phyloP scores from a whole-genome alignment of 768 basidiomycete genomes.

The Tricholoma sp. region DNA sequence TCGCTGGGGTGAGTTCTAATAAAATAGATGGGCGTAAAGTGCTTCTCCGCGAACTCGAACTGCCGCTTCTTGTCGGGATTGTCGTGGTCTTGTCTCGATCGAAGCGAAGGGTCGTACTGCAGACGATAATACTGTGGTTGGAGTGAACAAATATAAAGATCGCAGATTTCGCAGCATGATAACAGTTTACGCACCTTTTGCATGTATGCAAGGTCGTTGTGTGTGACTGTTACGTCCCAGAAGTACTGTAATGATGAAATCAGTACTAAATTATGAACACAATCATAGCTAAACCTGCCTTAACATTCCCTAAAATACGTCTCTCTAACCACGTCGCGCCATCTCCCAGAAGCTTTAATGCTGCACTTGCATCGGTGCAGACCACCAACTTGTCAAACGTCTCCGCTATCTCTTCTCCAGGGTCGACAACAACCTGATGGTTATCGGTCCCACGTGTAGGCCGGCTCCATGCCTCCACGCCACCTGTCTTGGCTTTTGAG shows the following conservation, averaged over 20 bases:
- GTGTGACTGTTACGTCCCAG: constrained; percentile 47
- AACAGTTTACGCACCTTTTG: constrained; percentile 27
- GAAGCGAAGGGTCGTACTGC: constrained; percentile 28
- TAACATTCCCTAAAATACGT: constrained; percentile 26
- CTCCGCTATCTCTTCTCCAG: constrained; percentile 21
- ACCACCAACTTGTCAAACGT: constrained; percentile 23
- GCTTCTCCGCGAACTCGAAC: constrained; percentile 31
- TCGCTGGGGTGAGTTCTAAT: constrained; percentile 38
- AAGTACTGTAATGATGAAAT: constrained; percentile 22
- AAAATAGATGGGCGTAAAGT: constrained; percentile 42
- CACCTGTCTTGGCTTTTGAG: constrained; percentile 10
- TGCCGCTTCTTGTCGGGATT: constrained; percentile 21
- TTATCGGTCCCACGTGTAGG: constrained; percentile 23
- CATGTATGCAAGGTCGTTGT: constrained; percentile 43
- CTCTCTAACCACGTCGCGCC: constrained; percentile 24
- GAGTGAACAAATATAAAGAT: background rate
- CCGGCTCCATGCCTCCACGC: constrained; percentile 22
- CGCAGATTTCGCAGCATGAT: background rate
- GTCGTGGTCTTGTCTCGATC: constrained; percentile 20
- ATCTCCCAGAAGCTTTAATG: constrained; percentile 18
- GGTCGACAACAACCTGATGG: constrained; percentile 20
- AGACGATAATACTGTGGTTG: constrained; percentile 34
- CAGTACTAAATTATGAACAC: background rate
- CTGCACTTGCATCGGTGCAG: constrained; percentile 24
- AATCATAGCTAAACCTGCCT: constrained; percentile 10